phyloP scores from a whole-genome alignment of 2,329 filamentous ascomycete genomes.

The Fusarium pseudoanthophilum region DNA sequence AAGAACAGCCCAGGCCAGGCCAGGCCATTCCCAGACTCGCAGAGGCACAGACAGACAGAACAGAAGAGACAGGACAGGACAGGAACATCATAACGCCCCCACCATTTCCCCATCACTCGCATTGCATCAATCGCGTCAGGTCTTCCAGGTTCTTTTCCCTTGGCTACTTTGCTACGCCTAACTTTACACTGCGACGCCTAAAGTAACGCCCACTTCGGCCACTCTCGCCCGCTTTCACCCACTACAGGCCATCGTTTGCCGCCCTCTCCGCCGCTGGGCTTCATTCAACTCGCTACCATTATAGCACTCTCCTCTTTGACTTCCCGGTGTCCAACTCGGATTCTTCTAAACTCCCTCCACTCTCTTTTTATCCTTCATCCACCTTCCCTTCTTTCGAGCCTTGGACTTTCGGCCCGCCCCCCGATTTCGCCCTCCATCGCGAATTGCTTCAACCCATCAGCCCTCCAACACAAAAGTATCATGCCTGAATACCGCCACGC shows the following conservation, averaged over 20 bases:
- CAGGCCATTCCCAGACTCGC: neutral
- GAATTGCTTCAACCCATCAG: conserved; percentile 38
- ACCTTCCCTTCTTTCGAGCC: conserved; percentile 10
- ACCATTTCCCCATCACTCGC: conserved; percentile 29
- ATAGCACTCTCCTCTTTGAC: conserved; percentile 21
- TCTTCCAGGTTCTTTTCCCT: neutral
- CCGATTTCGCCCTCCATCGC: conserved; percentile 27
- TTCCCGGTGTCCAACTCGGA: conserved; percentile 7
- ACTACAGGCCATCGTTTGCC: conserved; percentile 43
- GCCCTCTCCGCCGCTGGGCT: conserved; percentile 44
- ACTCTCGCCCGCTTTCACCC: conserved; percentile 39
- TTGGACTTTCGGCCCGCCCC: conserved; percentile 29
- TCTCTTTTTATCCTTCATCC: conserved; percentile 26
- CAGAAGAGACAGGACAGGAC: conserved; percentile 7
- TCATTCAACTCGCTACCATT: conserved; percentile 30
- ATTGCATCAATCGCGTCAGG: conserved; percentile 21
- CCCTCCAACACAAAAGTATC: conserved; percentile 39
- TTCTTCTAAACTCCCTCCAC: conserved; percentile 22
- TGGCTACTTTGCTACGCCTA: neutral
- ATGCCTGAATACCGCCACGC: conserved; percentile 66
- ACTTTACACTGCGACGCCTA: conserved; percentile 7
- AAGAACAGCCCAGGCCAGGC: conserved; percentile 9
- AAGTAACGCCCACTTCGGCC: conserved; percentile 40
- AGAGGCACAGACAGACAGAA: neutral
- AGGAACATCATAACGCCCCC: conserved; percentile 10